Evolutionary conservation across 2,329 filamentous ascomycete species (phyloP).

Genomic region (Fusarium fracticaudum): DNA sequence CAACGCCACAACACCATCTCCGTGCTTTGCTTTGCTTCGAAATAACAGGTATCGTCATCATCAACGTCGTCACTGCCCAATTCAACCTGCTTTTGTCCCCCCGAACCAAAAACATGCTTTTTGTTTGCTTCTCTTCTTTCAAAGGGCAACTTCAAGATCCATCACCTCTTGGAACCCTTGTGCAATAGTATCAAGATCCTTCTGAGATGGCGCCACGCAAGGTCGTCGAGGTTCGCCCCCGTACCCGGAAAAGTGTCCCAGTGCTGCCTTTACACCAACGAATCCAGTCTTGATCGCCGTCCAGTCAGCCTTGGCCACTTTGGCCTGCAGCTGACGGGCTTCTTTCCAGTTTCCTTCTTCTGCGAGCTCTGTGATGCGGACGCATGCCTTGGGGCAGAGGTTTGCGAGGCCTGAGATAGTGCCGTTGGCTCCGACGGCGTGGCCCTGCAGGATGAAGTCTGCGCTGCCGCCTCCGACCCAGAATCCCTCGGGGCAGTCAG

Average conservation of each 20-base stretch:
- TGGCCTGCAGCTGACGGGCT: conserved; percentile 50
- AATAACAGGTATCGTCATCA: conserved; percentile 34
- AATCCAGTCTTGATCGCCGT: conserved; percentile 59
- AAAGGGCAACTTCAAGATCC: conserved; percentile 44
- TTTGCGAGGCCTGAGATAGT: conserved; percentile 55
- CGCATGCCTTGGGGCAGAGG: conserved; percentile 51
- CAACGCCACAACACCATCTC: conserved; percentile 40
- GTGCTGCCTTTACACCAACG: conserved; percentile 58
- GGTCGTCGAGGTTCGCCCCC: conserved; percentile 53
- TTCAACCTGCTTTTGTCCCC: conserved; percentile 23
- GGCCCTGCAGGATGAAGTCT: conserved; percentile 54
- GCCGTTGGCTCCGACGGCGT: conserved; percentile 52
- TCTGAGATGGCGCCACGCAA: conserved; percentile 48
- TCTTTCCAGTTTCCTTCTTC: conserved; percentile 46
- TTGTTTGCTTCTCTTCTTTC: not conserved
- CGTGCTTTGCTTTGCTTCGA: conserved; percentile 20
- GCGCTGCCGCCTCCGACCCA: conserved; percentile 53
- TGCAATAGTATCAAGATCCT: conserved; percentile 47
- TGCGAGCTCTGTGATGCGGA: conserved; percentile 48
- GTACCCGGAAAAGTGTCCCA: conserved; percentile 53
- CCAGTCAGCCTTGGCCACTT: conserved; percentile 58
- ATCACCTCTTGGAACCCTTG: conserved; percentile 51
- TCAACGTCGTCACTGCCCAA: conserved; percentile 11
- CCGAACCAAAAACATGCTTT: not conserved
- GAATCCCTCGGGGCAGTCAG: conserved; percentile 49